Evolutionary conservation across 2,329 filamentous ascomycete genomes (phyloP).

Genomic region (Exophiala xenobiotica): DNA sequence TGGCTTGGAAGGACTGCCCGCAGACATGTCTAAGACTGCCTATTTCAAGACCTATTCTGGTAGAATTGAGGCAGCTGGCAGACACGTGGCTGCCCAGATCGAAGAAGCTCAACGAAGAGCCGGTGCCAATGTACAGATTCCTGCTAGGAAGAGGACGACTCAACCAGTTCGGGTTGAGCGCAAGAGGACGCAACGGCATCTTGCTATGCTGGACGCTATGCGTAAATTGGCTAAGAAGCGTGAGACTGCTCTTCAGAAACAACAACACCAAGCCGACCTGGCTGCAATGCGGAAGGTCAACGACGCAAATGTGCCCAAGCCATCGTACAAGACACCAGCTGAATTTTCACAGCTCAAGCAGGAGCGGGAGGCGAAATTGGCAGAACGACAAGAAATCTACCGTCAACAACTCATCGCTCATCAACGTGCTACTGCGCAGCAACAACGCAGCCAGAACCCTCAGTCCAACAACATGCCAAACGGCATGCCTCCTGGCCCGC

Average conservation of each 20-base stretch:
- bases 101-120: conserved; percentile 50
- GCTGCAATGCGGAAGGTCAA: conserved; percentile 80
- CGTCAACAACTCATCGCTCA: conserved; percentile 63
- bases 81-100: conserved; percentile 58
- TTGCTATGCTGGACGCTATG: conserved; percentile 91
- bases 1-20: conserved; percentile 81
- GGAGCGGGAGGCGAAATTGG: conserved; percentile 73
- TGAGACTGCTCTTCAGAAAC: conserved; percentile 80
- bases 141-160: conserved; percentile 66
- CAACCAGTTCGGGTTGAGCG: conserved; percentile 81
- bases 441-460: conserved; percentile 45
- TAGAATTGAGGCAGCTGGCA: conserved; percentile 62
- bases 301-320: conserved; percentile 52
- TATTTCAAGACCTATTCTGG: conserved; percentile 81
- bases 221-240: conserved; percentile 92
- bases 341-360: conserved; percentile 88
- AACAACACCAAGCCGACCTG: conserved; percentile 73
- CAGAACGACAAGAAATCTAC: conserved; percentile 58
- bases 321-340: conserved; percentile 70
- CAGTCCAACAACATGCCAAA: conserved; percentile 48
- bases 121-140: conserved; percentile 53
- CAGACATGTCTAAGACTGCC: conserved; percentile 90
- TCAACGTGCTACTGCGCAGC: conserved; percentile 51
- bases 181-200: conserved; percentile 78
- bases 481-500: conserved; percentile 40